Percentiles rank a stretch among this genome's conserved stretches.
Evolutionary conservation across 305 asterid genomes (phyloP).

Genomic region (Fraxinus sp.): DNA sequence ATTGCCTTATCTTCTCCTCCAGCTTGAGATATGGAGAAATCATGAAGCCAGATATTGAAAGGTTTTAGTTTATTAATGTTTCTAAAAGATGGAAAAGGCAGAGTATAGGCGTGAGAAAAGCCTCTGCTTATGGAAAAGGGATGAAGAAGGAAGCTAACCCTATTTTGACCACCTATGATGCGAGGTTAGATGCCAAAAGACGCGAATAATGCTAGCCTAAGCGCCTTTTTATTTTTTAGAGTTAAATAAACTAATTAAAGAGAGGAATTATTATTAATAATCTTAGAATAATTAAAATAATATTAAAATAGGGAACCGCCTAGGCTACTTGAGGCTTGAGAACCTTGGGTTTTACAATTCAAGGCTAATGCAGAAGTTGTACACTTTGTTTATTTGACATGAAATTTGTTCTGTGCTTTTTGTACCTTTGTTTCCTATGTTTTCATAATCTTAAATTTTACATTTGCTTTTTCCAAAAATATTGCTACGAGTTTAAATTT

Average conservation of each 20-base stretch:
- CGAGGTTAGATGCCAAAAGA: background rate
- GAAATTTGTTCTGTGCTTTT: background rate
- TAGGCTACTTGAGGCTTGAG: background rate
- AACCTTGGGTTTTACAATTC: background rate
- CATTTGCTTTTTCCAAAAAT: background rate
- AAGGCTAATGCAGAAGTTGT: background rate
- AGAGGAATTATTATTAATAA: background rate
- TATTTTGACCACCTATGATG: background rate
- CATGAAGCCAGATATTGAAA: background rate
- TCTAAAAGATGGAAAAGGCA: background rate
- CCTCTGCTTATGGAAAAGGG: background rate
- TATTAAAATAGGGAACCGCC: background rate
- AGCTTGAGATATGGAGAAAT: background rate
- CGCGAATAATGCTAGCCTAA: background rate
- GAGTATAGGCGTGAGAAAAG: background rate
- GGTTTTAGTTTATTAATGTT: background rate
- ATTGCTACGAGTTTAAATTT: background rate
- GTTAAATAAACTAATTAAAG: background rate
- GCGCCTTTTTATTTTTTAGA: background rate
- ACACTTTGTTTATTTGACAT: background rate
- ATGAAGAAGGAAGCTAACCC: background rate
- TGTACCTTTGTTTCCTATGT: background rate
- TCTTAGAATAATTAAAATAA: background rate
- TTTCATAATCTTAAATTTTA: background rate
- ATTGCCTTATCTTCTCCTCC: background rate